A percentile compares a stretch with the other conserved stretches of the same genome.
phyloP scores from a whole-genome alignment of 495 filamentous ascomycete genomes.

The Alectoria sarmentosa region DNA sequence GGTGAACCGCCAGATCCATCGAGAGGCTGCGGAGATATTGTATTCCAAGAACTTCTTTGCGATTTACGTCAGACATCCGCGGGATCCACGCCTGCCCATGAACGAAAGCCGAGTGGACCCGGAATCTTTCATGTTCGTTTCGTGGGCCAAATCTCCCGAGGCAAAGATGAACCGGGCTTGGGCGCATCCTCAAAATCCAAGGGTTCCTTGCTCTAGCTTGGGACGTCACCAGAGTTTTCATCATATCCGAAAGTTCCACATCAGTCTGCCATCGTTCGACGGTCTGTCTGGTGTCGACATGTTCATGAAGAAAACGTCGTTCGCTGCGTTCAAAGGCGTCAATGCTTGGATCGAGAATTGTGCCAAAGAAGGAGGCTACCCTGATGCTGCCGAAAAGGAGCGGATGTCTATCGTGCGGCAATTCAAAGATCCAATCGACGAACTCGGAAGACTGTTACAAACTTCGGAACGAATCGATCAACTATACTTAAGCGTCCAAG shows the following conservation, averaged over 20 bases:
- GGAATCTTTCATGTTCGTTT: slow-evolving; percentile 22
- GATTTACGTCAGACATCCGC: slow-evolving; percentile 18
- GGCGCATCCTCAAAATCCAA: slow-evolving; percentile 17
- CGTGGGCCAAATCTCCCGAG: slow-evolving; percentile 5
- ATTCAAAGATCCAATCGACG: slow-evolving; percentile 16
- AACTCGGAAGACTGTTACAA: slow-evolving; percentile 18
- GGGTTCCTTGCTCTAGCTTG: slow-evolving; percentile 5
- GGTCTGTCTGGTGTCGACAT: slow-evolving; percentile 17
- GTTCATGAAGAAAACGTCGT: slow-evolving; percentile 15
- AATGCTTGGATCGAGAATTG: slow-evolving; percentile 14
- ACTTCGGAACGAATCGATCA: slow-evolving; percentile 10
- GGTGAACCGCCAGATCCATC: slow-evolving; percentile 11
- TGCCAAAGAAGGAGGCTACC: background rate
- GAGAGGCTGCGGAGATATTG: slow-evolving; percentile 16
- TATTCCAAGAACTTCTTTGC: slow-evolving; percentile 16
- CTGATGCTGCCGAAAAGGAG: slow-evolving; percentile 10
- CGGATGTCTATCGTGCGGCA: slow-evolving; percentile 17
- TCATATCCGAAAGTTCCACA: slow-evolving; percentile 13
- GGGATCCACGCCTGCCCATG: slow-evolving; percentile 16
- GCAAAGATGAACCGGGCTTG: slow-evolving; percentile 5
- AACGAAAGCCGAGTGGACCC: slow-evolving; percentile 17
- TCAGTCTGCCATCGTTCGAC: slow-evolving; percentile 14
- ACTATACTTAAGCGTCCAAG: slow-evolving; percentile 8
- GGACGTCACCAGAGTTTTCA: slow-evolving; percentile 16
- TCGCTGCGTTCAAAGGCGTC: slow-evolving; percentile 18